Conservation (phyloP, 106 monocot species). For the Dendrobium catenatum region DNA sequence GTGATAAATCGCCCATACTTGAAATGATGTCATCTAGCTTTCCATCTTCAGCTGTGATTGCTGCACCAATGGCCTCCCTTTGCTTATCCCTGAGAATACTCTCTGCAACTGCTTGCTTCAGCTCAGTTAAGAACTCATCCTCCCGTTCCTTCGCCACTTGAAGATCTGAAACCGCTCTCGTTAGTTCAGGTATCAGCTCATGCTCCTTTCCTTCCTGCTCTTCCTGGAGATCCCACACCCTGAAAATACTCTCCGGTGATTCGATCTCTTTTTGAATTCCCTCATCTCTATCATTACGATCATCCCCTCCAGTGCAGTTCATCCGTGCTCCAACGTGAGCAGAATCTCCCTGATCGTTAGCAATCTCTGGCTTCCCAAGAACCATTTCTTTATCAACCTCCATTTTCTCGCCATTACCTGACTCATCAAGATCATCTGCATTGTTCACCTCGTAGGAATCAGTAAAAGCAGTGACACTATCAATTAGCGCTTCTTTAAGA, state of each 20-base stretch:
- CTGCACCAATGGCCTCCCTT: not conserved
- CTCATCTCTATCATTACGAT: not conserved
- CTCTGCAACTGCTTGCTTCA: conserved; percentile 6
- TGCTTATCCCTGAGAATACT: not conserved
- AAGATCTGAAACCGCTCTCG: not conserved
- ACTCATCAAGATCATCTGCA: not conserved
- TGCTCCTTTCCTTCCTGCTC: conserved; percentile 1
- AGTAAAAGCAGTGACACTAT: conserved; percentile 15
- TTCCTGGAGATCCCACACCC: conserved; percentile 8
- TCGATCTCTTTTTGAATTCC: not conserved
- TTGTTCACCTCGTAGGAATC: not conserved
- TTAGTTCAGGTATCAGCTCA: not conserved
- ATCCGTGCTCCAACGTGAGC: not conserved
- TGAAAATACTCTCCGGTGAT: conserved; percentile 1
- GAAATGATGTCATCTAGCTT: conserved; percentile 5
- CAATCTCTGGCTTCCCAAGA: not conserved
- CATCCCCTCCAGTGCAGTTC: not conserved
- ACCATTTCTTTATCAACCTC: not conserved
- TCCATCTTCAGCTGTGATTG: not conserved
- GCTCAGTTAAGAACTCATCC: not conserved
- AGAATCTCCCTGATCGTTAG: not conserved
- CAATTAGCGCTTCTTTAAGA: conserved; percentile 31
- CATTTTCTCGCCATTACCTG: not conserved
- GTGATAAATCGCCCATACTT: conserved; percentile 5
- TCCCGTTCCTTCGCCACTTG: not conserved